Conservation (phyloP, 495 filamentous ascomycete genomes). For the Penicillium dipodomyicola region DNA sequence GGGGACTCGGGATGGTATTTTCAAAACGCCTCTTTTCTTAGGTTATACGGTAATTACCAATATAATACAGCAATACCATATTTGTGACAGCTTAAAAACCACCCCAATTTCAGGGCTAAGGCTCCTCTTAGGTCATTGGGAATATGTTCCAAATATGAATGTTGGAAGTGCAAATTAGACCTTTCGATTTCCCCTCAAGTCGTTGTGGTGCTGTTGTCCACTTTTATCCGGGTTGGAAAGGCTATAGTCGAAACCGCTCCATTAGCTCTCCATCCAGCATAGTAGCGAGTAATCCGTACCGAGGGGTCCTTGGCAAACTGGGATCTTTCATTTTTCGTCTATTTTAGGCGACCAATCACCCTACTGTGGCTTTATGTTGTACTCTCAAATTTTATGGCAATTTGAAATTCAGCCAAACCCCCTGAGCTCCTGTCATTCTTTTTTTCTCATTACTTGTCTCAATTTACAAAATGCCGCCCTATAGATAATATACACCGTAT, state of each 20-base stretch:
- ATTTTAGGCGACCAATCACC: neutral
- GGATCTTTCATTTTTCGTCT: constrained; percentile 1
- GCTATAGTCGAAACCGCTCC: too few relatives aligned
- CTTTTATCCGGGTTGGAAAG: neutral
- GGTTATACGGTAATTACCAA: neutral
- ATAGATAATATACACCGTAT: neutral
- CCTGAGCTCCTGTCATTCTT: neutral
- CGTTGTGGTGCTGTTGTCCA: neutral
- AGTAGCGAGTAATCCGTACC: neutral
- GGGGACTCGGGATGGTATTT: neutral
- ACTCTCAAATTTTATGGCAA: neutral
- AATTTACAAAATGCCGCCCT: neutral
- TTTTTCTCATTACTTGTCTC: neutral
- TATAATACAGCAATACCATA: neutral
- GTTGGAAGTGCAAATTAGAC: neutral
- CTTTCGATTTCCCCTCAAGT: neutral
- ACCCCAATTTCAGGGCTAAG: too few relatives aligned
- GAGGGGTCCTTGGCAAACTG: neutral
- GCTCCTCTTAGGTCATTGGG: constrained; percentile 13
- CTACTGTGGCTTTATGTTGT: too few relatives aligned
- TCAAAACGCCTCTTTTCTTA: neutral
- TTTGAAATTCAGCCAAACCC: neutral
- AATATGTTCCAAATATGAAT: constrained; percentile 8
- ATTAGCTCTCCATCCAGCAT: neutral
- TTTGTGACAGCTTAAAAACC: too few relatives aligned